Evolutionary conservation across 441 rosid species (phyloP).

Genomic region (Pelargonium fulgidum): DNA sequence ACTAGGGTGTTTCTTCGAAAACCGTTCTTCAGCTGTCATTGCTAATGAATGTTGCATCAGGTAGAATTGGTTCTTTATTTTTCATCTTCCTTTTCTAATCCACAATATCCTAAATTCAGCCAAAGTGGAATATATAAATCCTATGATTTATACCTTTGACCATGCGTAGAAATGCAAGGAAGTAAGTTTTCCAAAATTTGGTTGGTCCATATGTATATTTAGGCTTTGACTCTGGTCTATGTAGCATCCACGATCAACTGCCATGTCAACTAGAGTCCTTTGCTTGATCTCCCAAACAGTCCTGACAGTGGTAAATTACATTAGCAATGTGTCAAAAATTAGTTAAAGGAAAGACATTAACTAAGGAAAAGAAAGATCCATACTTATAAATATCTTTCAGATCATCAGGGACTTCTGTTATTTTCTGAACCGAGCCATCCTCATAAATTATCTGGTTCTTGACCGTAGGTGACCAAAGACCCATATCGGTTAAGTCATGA

Average conservation of each 20-base stretch:
- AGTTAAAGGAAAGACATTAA: no score
- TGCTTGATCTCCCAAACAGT: constrained; percentile 98
- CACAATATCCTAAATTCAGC: no score
- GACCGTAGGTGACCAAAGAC: constrained; percentile 64
- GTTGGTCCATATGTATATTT: constrained; percentile 87
- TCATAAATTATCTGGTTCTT: constrained; percentile 69
- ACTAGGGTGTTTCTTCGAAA: no score
- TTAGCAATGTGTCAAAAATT: constrained; percentile 6
- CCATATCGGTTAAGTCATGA: constrained; percentile 80
- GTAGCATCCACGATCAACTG: constrained; percentile 79
- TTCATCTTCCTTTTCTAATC: no score
- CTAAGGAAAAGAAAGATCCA: background rate
- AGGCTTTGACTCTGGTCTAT: constrained; percentile 92
- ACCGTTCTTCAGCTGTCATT: no score
- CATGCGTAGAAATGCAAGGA: constrained; percentile 78
- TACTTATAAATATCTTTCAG: constrained; percentile 78
- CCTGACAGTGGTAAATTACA: constrained; percentile 29
- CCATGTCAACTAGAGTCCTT: constrained; percentile 83
- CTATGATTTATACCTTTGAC: constrained; percentile 51
- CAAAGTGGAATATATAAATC: no score
- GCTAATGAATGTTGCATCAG: no score
- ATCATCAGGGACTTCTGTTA: constrained; percentile 61
- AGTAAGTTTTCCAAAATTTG: constrained; percentile 73
- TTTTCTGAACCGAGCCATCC: constrained; percentile 66
- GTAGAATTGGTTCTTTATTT: no score